phyloP scores from a whole-genome alignment of 1,139 yeast genomes.

The Blastobotrys niveus region DNA sequence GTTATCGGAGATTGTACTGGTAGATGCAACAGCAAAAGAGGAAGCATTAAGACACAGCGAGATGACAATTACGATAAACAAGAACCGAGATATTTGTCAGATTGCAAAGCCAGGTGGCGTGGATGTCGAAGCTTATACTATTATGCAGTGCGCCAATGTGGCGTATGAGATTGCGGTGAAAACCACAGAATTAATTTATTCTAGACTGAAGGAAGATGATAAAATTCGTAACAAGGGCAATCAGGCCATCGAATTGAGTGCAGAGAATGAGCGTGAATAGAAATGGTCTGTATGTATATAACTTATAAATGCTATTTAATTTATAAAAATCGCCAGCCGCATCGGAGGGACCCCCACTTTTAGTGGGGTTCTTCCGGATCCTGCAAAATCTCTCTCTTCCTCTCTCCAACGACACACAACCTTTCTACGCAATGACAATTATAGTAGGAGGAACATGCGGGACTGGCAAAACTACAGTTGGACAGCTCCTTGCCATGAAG shows the following conservation, averaged over 20 bases:
- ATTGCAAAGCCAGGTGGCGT: conserved; percentile 86
- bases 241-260: conserved; percentile 28
- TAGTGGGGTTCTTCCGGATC: too few relatives aligned
- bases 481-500: conserved; percentile 44
- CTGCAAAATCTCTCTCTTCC: neutral
- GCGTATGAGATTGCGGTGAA: conserved; percentile 61
- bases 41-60: conserved; percentile 73
- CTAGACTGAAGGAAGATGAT: conserved; percentile 52
- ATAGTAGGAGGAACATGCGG: conserved; percentile 91
- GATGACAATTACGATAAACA: conserved; percentile 79
- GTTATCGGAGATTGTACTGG: conserved; percentile 58
- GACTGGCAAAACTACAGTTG: conserved; percentile 83
- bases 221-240: conserved; percentile 33
- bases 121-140: conserved; percentile 66
- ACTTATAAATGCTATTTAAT: too few relatives aligned
- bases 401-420: too few relatives aligned
- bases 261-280: conserved; percentile 28
- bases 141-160: conserved; percentile 62
- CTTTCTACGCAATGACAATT: too few relatives aligned
- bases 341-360: neutral
- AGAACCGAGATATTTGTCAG: conserved; percentile 86
- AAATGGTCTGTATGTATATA: neutral
- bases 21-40: conserved; percentile 76
- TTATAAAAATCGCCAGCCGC: too few relatives aligned
- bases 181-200: conserved; percentile 60